Evolutionary conservation across 106 monocot species (phyloP), one percentile per base, ranked within the genome.

Genomic region (Vanilla planifolia): DNA sequence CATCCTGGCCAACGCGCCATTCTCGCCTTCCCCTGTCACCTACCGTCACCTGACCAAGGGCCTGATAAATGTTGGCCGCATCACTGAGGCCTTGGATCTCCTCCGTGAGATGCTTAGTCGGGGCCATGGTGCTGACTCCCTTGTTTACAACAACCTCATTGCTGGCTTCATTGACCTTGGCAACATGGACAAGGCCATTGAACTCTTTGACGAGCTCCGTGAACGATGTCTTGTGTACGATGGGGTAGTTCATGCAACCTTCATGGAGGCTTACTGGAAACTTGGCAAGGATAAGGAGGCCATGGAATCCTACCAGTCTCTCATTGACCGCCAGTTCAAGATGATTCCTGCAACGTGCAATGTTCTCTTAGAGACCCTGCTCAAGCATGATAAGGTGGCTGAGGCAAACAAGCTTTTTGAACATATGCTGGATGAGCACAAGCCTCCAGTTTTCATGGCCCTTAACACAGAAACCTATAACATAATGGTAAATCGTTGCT

Each of bases 41-140:
- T 98, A 98, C 45, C 83, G 84, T 27, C 96, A 98, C 61, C 79
- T 98, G 48, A 91, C 91, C 20, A 98, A 98, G 60, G 96, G 96
- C 26, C 81, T 98, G 50, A 77, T 98, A 5, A 84, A 81, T 33
- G 47, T 82, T 16, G 65, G 72, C 44, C 62, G 96, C 36, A 88
- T 98, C 43, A 55, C 64, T 3, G 96, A 98, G 21, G 96, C 84
- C 17, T 51, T 98, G 29, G 79, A 87, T 48, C 68, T 91, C 41
- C 66, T 98, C 1, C 69, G 91, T 13, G 96, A 98, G 70, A 98
- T 98, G 96, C 79, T 91, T 43, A 64, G 66, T 37, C 73, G 91
- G 9, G 82, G 84, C 6, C 86, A 88, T 29, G 96, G 91, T 1
- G 96, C 96, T 1, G 96, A 98, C 61, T 98, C 96, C 0, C 71